These are phyloP conservation scores for Geum urbanum DNA, from an alignment of 306 rosid species.

Conservation along the genomic window DNA sequence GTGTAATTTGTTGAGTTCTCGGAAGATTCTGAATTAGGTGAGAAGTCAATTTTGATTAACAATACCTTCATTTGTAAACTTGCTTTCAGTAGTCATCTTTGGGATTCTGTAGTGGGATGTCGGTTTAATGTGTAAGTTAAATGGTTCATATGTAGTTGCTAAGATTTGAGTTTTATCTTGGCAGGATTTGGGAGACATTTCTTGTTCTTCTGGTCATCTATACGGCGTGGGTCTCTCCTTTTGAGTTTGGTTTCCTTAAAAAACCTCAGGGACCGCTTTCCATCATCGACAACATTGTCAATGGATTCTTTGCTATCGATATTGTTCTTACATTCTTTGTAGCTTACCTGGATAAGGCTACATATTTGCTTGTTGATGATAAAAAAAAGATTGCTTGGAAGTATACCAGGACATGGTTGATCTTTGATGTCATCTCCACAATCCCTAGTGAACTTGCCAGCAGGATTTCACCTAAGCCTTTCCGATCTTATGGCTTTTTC, in stretches of 20 bases:
- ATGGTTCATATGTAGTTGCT: not conserved
- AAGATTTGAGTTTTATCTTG: slow-evolving; percentile 17
- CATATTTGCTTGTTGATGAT: slow-evolving; percentile 64
- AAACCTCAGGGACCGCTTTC: slow-evolving; percentile 64
- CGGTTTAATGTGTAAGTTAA: not conserved
- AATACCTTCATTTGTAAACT: not conserved
- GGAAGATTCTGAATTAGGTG: not conserved
- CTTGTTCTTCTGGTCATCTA: slow-evolving; percentile 68
- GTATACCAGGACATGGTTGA: slow-evolving; percentile 63
- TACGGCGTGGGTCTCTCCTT: slow-evolving; percentile 97
- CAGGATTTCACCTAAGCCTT: slow-evolving; percentile 44
- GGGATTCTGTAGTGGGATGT: not conserved
- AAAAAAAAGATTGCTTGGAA: slow-evolving; percentile 61
- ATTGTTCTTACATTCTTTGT: slow-evolving; percentile 82
- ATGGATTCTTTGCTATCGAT: slow-evolving; percentile 71
- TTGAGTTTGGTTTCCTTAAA: slow-evolving; percentile 80
- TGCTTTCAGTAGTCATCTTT: not conserved
- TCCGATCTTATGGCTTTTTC: slow-evolving; percentile 65
- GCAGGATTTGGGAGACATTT: slow-evolving; percentile 76
- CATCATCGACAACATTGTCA: slow-evolving; percentile 63
- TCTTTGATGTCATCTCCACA: slow-evolving; percentile 69
- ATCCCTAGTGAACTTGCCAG: slow-evolving; percentile 72
- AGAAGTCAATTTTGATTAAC: slow-evolving; percentile 3
- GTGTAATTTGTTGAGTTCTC: not conserved
- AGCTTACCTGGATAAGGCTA: slow-evolving; percentile 67